Evolutionary conservation across 2,329 filamentous ascomycete species (phyloP), one percentile per base, ranked within the genome.

Genomic region (Bipolaris cookei): DNA sequence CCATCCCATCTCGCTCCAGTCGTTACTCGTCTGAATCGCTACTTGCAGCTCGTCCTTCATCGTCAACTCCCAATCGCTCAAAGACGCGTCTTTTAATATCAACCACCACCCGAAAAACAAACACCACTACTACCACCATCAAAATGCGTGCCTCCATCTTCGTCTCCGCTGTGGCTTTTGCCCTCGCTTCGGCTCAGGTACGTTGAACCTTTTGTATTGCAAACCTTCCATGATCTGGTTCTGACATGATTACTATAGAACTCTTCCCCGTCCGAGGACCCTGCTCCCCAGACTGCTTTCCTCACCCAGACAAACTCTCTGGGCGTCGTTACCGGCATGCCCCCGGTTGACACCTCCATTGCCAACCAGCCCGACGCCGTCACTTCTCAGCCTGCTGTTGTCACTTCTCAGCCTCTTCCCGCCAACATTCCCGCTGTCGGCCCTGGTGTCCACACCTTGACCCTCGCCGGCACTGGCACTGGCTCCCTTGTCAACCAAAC

Each of bases 381-480:
- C 30, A 66, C 67, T 48, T 30, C 32, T 7, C 65, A 70, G 59
- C 70, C 72, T 8, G 52, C 62, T 25, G 61, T 51, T 8, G 62
- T 62, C 25, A 68, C 66, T 35, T 49, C 59, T 4, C 66, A 70
- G 64, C 73, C 74, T 39, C n/a, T 55, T 18, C 58, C 65, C 20
- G 70, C 68, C 49, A 63, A 68, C 62, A 75, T 77, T 51, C 75
- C 75, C 2, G 75, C 74, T n/a, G 68, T 74, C 7, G 67, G 66
- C 60, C 48, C 71, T 47, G 75, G 75, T 57, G 55, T 76, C 58
- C 58, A 71, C 64, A 77, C 75, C 54, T 64, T 76, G 51, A 51
- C 66, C 49, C 59, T 74, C 37, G 59, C 58, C 45, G 66, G 66
- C 39, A 60, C 61, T 23, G 65, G 66, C 46, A 59, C 62, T 39